Conservation (phyloP, 176 grass and related monocot species). For the Hyparrhenia diplandra region DNA sequence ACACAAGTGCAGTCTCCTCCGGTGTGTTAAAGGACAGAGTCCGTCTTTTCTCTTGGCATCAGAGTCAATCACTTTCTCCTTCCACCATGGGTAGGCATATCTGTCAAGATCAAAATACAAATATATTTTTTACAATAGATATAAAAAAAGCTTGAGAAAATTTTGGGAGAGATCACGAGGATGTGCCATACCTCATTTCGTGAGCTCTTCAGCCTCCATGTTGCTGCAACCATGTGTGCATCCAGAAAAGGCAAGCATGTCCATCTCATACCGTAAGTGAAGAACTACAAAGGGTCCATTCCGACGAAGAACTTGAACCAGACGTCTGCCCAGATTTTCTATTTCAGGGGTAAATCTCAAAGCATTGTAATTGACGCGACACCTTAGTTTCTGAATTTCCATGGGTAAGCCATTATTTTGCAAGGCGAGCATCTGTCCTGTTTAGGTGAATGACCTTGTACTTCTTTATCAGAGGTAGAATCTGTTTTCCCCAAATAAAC, state of each 20-base stretch:
- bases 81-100: conserved; percentile 99
- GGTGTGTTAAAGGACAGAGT: conserved; percentile 85
- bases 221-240: conserved; percentile 81
- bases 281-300: conserved; percentile 88
- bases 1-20: conserved; percentile 78
- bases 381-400: conserved; percentile 83
- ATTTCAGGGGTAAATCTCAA: conserved; percentile 91
- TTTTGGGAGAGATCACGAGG: neutral
- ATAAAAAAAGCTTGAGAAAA: neutral
- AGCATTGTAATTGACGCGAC: conserved; percentile 73
- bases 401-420: conserved; percentile 79
- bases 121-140: neutral
- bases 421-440: conserved; percentile 79
- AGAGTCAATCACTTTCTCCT: conserved; percentile 94
- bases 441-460: conserved; percentile 85
- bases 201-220: conserved; percentile 72
- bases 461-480: conserved; percentile 81
- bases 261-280: conserved; percentile 97
- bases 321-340: conserved; percentile 65
- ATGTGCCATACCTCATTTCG: conserved; percentile 69
- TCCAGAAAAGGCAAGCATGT: conserved; percentile 98
- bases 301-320: conserved; percentile 61
- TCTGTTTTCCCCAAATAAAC: conserved; percentile 60
- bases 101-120: conserved; percentile 37
- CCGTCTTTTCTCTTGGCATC: conserved; percentile 74